Evolutionary conservation across 106 monocot genomes (phyloP).

Genomic region (Dioscorea dumetorum): DNA sequence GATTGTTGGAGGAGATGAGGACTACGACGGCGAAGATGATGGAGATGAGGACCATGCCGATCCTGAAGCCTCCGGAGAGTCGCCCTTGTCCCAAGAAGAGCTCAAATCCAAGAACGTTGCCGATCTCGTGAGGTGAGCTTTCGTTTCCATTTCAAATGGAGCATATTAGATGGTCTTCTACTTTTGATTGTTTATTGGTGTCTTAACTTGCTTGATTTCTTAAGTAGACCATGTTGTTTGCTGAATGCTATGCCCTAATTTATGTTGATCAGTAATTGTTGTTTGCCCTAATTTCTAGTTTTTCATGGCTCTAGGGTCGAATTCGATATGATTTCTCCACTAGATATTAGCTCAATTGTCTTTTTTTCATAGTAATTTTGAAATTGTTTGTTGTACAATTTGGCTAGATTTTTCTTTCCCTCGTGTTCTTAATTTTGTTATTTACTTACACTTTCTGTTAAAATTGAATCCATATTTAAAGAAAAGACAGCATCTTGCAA

Average conservation of each 20-base stretch:
- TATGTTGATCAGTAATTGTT: background rate
- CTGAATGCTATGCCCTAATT: background rate
- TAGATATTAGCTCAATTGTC: background rate
- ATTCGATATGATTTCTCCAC: background rate
- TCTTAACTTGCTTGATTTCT: background rate
- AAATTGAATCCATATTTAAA: too few relatives aligned
- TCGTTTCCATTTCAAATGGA: background rate
- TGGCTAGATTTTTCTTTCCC: background rate
- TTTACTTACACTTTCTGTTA: too few relatives aligned
- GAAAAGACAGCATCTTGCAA: background rate
- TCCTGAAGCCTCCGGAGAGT: background rate
- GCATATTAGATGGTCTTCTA: background rate
- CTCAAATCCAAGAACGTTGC: conserved; percentile 36
- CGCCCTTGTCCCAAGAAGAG: conserved; percentile 12
- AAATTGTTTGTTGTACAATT: background rate
- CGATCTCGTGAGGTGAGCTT: conserved; percentile 27
- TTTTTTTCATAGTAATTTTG: background rate
- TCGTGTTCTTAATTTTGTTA: too few relatives aligned
- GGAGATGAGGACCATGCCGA: conserved; percentile 1
- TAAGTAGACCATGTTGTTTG: background rate
- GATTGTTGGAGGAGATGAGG: conserved; percentile 8
- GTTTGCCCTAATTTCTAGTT: background rate
- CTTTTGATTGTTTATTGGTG: background rate
- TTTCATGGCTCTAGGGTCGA: background rate
- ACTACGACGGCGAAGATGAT: background rate